These are phyloP conservation scores for Scutellaria galericulata DNA, from an alignment of 257 asterid genomes.

Conservation along the genomic window DNA sequence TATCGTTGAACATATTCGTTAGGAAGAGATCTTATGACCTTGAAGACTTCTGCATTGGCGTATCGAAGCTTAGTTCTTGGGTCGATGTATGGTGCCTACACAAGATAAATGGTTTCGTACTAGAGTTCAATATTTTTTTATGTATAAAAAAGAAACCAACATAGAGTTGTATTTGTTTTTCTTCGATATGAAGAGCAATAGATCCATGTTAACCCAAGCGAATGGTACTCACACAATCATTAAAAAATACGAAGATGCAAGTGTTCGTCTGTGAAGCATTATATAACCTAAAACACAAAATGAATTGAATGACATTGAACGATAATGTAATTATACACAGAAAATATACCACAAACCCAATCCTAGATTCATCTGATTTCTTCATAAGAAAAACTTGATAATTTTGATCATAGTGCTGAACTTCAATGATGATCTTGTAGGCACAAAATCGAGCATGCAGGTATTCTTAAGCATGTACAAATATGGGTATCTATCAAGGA, in stretches of 20 bases:
- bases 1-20: slow-evolving; percentile 91
- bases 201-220: not conserved
- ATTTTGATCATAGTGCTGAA: not conserved
- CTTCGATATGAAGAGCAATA: not conserved
- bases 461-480: not conserved
- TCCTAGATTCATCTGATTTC: not conserved
- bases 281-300: too few species aligned
- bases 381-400: not conserved
- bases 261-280: too few species aligned
- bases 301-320: too few species aligned
- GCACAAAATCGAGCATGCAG: not conserved
- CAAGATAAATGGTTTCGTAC: not conserved
- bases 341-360: not conserved
- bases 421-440: not conserved
- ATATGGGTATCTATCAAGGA: not conserved
- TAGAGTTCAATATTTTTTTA: not conserved
- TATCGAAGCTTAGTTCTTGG: slow-evolving; percentile 95
- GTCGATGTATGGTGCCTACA: slow-evolving; percentile 93
- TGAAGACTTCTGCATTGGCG: slow-evolving; percentile 86
- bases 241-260: too few species aligned
- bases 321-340: too few species aligned
- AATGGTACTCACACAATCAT: not conserved
- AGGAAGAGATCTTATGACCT: slow-evolving; percentile 83
- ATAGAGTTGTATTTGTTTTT: not conserved
- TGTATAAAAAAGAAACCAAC: not conserved